Evolutionary conservation across 202 grass and related monocot species (phyloP).

Genomic region (Panicum hallii): DNA sequence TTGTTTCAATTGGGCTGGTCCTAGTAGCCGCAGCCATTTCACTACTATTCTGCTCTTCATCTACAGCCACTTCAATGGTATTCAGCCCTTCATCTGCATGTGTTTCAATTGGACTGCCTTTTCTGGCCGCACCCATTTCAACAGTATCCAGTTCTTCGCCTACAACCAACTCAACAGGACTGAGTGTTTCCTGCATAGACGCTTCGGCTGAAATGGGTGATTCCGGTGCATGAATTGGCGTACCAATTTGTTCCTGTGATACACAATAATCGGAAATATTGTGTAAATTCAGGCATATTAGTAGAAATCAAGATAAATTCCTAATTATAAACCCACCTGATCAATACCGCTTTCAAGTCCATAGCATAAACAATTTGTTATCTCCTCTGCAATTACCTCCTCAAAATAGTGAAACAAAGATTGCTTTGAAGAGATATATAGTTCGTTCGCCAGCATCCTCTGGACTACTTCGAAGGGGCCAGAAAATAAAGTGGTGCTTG

Average conservation of each 20-base stretch:
- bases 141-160: constrained; percentile 14
- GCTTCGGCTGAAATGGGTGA: constrained; percentile 35
- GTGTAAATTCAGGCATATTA: constrained; percentile 13
- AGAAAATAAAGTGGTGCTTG: too few species aligned
- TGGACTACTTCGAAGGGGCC: constrained; percentile 44
- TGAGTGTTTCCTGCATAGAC: constrained; percentile 7
- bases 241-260: constrained; percentile 51
- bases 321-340: constrained; percentile 50
- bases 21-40: constrained; percentile 4
- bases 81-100: not conserved
- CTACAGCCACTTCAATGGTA: not conserved
- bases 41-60: constrained; percentile 16
- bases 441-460: constrained; percentile 65
- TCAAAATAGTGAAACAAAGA: constrained; percentile 76
- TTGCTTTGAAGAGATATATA: constrained; percentile 79
- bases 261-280: constrained; percentile 25
- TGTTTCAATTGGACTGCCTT: not conserved
- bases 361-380: constrained; percentile 70
- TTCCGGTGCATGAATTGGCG: constrained; percentile 53
- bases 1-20: not conserved
- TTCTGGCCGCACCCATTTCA: not conserved
- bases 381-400: constrained; percentile 75
- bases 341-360: constrained; percentile 45
- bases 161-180: constrained; percentile 26
- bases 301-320: constrained; percentile 24